phyloP scores from a whole-genome alignment of 805 yeast genomes.

The Nakazawaea siamensis region DNA sequence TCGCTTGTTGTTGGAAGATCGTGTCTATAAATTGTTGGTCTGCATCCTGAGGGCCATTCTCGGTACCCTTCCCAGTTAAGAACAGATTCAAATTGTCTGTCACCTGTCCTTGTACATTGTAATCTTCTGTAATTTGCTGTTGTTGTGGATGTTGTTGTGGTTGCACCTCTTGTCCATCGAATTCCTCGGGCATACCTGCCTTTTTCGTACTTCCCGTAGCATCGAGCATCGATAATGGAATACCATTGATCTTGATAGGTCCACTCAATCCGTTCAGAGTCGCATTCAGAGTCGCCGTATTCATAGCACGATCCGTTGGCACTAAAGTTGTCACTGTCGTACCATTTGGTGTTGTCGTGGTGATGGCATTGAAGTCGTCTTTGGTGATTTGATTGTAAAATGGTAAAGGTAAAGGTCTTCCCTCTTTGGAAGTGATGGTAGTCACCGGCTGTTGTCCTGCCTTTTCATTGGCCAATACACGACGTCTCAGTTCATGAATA shows the following conservation, averaged over 20 bases:
- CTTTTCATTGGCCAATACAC: conserved; percentile 35
- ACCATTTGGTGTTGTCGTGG: conserved; percentile 86
- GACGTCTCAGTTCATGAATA: conserved; percentile 85
- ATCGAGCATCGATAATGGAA: conserved; percentile 48
- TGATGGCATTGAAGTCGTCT: conserved; percentile 80
- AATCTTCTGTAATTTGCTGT: background rate
- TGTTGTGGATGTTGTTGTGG: background rate
- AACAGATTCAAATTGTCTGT: background rate
- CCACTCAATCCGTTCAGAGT: conserved; percentile 48
- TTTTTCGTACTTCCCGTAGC: conserved; percentile 58
- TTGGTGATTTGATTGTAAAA: conserved; percentile 84
- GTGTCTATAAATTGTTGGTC: conserved; percentile 31
- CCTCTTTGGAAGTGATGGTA: conserved; percentile 22
- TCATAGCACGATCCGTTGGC: conserved; percentile 75
- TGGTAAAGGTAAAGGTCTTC: conserved; percentile 65
- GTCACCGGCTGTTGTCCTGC: conserved; percentile 3
- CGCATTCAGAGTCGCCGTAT: conserved; percentile 48
- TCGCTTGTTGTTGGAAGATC: conserved; percentile 74
- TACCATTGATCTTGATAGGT: conserved; percentile 31
- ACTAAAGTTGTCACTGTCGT: conserved; percentile 84
- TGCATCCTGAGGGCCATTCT: conserved; percentile 3
- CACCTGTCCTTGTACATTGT: background rate
- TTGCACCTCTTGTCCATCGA: conserved; percentile 3
- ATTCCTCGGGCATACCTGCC: background rate
- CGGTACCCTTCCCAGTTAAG: conserved; percentile 1